Evolutionary conservation across 129 eudicot species (phyloP).

Genomic region (Heracleum sosnowskyi): DNA sequence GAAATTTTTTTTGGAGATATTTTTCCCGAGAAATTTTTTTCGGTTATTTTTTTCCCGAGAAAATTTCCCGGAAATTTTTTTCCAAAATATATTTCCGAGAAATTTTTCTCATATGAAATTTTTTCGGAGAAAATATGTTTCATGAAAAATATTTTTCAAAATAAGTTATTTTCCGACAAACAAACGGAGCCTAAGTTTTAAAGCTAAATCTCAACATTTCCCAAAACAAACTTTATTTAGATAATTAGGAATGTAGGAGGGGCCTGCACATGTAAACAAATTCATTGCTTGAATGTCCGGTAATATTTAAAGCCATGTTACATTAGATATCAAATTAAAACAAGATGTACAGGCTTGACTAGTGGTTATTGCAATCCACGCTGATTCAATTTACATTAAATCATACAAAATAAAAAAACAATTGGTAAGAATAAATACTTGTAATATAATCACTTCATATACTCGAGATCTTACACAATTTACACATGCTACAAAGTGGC

Average conservation of each 20-base stretch:
- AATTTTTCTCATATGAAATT: too few species aligned
- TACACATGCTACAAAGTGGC: conserved; percentile 22
- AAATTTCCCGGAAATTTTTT: too few species aligned
- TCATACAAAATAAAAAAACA: not conserved
- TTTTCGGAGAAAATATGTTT: too few species aligned
- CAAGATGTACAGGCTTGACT: not conserved
- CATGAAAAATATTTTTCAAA: too few species aligned
- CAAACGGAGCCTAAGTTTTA: too few species aligned
- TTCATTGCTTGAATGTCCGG: not conserved
- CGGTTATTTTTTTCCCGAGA: too few species aligned
- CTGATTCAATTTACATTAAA: not conserved
- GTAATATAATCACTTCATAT: conserved; percentile 2
- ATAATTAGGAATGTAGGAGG: not conserved
- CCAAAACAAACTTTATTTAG: not conserved
- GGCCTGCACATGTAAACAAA: not conserved
- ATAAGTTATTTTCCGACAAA: too few species aligned
- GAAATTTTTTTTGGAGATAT: too few species aligned
- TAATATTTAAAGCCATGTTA: not conserved
- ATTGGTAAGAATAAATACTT: not conserved
- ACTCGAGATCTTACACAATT: conserved; percentile 2
- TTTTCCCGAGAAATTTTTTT: too few species aligned
- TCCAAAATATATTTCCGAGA: too few species aligned
- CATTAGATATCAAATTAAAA: not conserved
- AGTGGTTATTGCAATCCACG: not conserved
- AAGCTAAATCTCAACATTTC: not conserved